Evolutionary conservation across 2,329 filamentous ascomycete genomes (phyloP).

Genomic region (Apiospora marii): DNA sequence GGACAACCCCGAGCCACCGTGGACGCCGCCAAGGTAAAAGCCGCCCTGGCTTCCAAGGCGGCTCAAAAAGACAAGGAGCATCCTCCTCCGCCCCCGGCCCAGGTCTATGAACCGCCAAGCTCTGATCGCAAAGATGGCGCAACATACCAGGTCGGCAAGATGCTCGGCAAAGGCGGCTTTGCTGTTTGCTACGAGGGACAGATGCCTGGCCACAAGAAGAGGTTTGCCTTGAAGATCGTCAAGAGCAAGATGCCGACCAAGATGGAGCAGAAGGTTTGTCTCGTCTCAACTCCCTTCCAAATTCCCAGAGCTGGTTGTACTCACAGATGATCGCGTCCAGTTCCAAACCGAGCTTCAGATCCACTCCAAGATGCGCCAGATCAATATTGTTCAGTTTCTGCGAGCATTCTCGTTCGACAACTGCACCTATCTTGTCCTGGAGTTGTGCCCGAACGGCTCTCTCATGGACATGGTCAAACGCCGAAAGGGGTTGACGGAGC

Average conservation of each 20-base stretch:
- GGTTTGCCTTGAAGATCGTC: slow-evolving; percentile 82
- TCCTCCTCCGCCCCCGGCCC: slow-evolving; percentile 67
- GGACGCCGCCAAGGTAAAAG: slow-evolving; percentile 57
- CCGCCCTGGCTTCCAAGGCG: slow-evolving; percentile 48
- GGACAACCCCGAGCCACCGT: slow-evolving; percentile 46
- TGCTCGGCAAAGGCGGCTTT: slow-evolving; percentile 83
- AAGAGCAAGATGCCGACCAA: slow-evolving; percentile 83
- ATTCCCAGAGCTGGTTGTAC: neutral
- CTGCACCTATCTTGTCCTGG: slow-evolving; percentile 92
- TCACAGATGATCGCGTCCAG: slow-evolving; percentile 43
- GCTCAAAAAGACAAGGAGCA: slow-evolving; percentile 68
- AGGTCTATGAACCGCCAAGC: slow-evolving; percentile 70
- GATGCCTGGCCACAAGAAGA: slow-evolving; percentile 69
- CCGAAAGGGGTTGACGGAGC: slow-evolving; percentile 87
- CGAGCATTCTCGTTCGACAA: slow-evolving; percentile 90
- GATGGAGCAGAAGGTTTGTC: slow-evolving; percentile 80
- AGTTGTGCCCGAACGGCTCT: slow-evolving; percentile 94
- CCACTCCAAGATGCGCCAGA: slow-evolving; percentile 96
- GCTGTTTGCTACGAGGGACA: slow-evolving; percentile 82
- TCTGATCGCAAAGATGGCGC: slow-evolving; percentile 74
- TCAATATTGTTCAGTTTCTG: slow-evolving; percentile 95
- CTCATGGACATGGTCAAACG: slow-evolving; percentile 98
- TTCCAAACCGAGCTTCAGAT: slow-evolving; percentile 91
- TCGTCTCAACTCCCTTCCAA: neutral
- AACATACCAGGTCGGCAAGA: slow-evolving; percentile 75